phyloP scores from a whole-genome alignment of 2,329 filamentous ascomycete species.

The Hymenoscyphus fraxineus region DNA sequence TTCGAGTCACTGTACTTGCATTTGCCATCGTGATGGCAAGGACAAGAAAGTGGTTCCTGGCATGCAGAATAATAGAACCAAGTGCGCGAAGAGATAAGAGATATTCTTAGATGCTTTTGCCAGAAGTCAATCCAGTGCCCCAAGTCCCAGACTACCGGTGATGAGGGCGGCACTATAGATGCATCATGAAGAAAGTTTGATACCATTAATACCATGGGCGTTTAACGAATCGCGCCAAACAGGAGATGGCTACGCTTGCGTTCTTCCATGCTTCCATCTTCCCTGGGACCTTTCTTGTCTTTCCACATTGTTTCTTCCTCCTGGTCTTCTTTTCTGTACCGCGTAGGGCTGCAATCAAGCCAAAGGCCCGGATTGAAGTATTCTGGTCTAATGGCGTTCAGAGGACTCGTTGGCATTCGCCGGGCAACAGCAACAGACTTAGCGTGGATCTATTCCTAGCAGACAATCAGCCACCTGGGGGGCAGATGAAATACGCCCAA shows the following conservation, averaged over 20 bases:
- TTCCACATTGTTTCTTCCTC: neutral
- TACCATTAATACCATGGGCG: constrained; percentile 10
- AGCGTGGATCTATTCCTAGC: constrained; percentile 27
- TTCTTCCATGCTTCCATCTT: neutral
- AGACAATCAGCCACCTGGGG: constrained; percentile 9
- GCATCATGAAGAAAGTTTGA: neutral
- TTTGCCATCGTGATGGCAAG: neutral
- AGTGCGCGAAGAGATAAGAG: neutral
- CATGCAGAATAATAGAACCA: neutral
- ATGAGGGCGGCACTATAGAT: neutral
- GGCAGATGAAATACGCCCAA: neutral
- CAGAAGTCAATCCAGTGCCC: neutral
- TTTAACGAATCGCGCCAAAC: constrained; percentile 1
- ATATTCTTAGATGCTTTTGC: neutral
- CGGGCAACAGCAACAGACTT: constrained; percentile 4
- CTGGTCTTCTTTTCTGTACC: neutral
- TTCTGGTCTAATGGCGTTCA: neutral
- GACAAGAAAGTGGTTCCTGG: neutral
- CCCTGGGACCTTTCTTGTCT: neutral
- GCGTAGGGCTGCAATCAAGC: neutral
- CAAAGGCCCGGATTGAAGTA: constrained; percentile 1
- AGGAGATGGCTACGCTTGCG: neutral
- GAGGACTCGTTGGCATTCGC: neutral
- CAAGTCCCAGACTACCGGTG: neutral
- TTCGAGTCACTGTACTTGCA: neutral